Evolutionary conservation across 1,139 yeast species (phyloP).

Genomic region (Kodamaea sp.): DNA sequence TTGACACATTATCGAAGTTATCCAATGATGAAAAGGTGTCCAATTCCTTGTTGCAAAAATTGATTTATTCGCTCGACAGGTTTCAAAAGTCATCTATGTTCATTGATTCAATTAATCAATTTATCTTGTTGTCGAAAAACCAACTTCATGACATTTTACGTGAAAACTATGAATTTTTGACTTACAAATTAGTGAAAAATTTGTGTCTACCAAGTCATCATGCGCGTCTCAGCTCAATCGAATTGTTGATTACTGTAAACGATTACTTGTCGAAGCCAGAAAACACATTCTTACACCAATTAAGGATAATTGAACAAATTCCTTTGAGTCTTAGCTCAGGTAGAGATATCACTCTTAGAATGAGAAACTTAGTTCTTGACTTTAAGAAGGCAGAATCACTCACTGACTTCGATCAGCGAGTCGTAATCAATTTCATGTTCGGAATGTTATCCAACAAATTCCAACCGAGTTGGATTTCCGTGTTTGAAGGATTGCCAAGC

Average conservation of each 20-base stretch:
- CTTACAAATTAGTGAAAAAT: slow-evolving; percentile 27
- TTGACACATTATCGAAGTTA: slow-evolving; percentile 15
- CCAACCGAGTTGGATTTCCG: slow-evolving; percentile 85
- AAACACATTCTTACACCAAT: slow-evolving; percentile 39
- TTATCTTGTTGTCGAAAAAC: slow-evolving; percentile 10
- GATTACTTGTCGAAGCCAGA: slow-evolving; percentile 26
- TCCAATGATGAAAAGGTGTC: slow-evolving; percentile 6
- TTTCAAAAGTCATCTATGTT: slow-evolving; percentile 24
- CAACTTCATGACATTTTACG: slow-evolving; percentile 7
- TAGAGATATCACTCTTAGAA: slow-evolving; percentile 72
- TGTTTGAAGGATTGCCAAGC: slow-evolving; percentile 57
- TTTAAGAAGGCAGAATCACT: slow-evolving; percentile 44
- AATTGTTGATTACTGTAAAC: slow-evolving; percentile 35
- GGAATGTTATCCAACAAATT: slow-evolving; percentile 77
- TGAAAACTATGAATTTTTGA: slow-evolving; percentile 2
- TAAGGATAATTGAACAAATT: slow-evolving; percentile 66
- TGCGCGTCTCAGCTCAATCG: slow-evolving; percentile 48
- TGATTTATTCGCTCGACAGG: slow-evolving; percentile 14
- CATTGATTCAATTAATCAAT: slow-evolving; percentile 20
- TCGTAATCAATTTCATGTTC: slow-evolving; percentile 60
- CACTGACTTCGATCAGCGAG: slow-evolving; percentile 30
- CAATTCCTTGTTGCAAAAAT: slow-evolving; percentile 7
- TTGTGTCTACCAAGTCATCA: slow-evolving; percentile 47
- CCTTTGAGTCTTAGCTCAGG: slow-evolving; percentile 71
- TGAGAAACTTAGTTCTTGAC: slow-evolving; percentile 58